A percentile compares a stretch with the other conserved stretches of the same genome.
These are phyloP conservation scores for Myochromella boudieri DNA, from an alignment of 768 basidiomycete genomes.

Conservation along the genomic window DNA sequence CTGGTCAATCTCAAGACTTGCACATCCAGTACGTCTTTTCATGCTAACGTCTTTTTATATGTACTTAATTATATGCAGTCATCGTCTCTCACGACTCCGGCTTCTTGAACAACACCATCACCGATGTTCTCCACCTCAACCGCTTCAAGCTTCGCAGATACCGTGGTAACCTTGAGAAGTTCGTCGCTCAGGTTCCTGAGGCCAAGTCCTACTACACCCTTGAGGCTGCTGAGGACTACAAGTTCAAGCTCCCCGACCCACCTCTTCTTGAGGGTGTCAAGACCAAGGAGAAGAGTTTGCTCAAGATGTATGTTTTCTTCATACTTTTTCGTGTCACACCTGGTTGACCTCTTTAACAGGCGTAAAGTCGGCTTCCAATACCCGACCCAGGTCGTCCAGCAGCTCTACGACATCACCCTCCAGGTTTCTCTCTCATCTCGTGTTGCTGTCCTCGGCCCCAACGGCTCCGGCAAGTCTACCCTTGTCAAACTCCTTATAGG, in stretches of 20 bases:
- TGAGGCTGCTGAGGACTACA: slow-evolving; percentile 94
- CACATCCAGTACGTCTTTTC: slow-evolving; percentile 73
- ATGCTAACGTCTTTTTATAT: neutral
- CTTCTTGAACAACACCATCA: slow-evolving; percentile 98
- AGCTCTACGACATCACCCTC: slow-evolving; percentile 91
- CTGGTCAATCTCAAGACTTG: slow-evolving; percentile 83
- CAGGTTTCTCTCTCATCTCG: slow-evolving; percentile 98
- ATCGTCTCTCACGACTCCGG: slow-evolving; percentile 97
- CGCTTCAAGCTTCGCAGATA: slow-evolving; percentile 97
- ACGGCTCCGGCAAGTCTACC: slow-evolving; percentile 98
- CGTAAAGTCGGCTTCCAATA: slow-evolving; percentile 98
- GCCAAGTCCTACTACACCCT: slow-evolving; percentile 98
- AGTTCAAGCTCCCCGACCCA: slow-evolving; percentile 96
- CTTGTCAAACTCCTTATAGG: slow-evolving; percentile 96
- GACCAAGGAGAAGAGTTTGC: slow-evolving; percentile 96
- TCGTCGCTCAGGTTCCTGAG: slow-evolving; percentile 93
- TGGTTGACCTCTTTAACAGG: slow-evolving; percentile 24
- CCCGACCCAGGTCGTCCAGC: slow-evolving; percentile 81
- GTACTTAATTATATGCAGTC: slow-evolving; percentile 43
- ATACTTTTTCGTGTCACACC: neutral
- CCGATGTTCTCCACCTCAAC: slow-evolving; percentile 96
- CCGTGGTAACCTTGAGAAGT: slow-evolving; percentile 92
- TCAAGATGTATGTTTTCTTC: slow-evolving; percentile 72
- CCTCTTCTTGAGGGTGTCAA: slow-evolving; percentile 99
- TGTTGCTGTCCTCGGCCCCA: slow-evolving; percentile 97